Evolutionary conservation across 2,329 filamentous ascomycete species (phyloP), one percentile per base, ranked within the genome.

Genomic region (Venturia nashicola): DNA sequence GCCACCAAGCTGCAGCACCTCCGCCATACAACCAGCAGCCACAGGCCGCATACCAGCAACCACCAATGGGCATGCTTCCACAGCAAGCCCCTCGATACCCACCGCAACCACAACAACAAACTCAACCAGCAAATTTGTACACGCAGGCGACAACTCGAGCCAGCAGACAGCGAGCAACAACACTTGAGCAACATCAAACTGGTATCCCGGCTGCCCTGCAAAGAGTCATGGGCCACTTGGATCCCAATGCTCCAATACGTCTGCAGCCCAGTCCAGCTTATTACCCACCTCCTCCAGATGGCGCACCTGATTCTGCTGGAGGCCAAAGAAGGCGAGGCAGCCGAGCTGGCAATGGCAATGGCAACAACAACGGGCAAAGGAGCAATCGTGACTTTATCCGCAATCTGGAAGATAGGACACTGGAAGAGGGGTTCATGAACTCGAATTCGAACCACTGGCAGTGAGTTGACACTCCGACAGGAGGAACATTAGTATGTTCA

Each of bases 251-350:
- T 66, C 94, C 94, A 0, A 97, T 99, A 70, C 85, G 94, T 61
- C 77, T 97, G 64, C 94, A 99, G 73, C 94, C 94, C 2, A 97
- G 91, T 69, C 94, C 94, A 5, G 94, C 94, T 1, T 99, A 99
- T 76, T 99, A 97, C 70, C 94, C 94, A 12, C 94, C 94, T 23
- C 90, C 93, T 1, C 86, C 89, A 7, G 93, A 97, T 68, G 90
- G 91, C 11, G 86, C 90, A 70, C 82, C 85, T 9, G 84, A 89
- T 66, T 82, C 86, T 60, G 83, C 84, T 32, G 79, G 80, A n/a
- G 84, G 77, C 75, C 82, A 88, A 39, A 85, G 89, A 51, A 84
- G 91, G 70, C 83, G 92, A 73, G 88, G 89, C 55, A 93, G 90
- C 72, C 83, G 91, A 64, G 82, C 83, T 57, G 83, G 86, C 68